A percentile compares a stretch with the other conserved stretches of the same genome.
phyloP scores from a whole-genome alignment of 257 asterid genomes.

The Solanum rostratum region DNA sequence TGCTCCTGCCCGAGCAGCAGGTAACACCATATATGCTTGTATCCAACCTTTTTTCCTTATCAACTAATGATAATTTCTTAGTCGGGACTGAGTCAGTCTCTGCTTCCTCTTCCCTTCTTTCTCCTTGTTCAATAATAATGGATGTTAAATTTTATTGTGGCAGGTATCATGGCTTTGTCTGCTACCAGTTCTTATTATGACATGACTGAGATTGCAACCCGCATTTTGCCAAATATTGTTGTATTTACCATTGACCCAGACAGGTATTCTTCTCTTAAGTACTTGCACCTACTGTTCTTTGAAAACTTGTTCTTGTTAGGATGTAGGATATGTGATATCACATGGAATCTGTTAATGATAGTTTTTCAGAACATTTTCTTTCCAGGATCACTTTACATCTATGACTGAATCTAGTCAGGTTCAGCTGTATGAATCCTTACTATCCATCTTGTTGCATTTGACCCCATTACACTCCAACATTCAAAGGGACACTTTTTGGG shows the following conservation, averaged over 20 bases:
- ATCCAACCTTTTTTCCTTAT: not conserved
- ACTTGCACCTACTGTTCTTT: not conserved
- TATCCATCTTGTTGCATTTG: not conserved
- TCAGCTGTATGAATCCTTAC: not conserved
- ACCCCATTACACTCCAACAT: not conserved
- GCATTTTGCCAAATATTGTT: constrained; percentile 79
- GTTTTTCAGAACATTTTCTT: not conserved
- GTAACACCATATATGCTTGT: constrained; percentile 16
- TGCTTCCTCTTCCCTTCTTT: not conserved
- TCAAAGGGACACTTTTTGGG: not conserved
- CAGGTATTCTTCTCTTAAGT: constrained; percentile 37
- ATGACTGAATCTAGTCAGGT: not conserved
- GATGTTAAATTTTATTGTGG: constrained; percentile 9
- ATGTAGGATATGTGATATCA: not conserved
- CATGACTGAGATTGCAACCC: constrained; percentile 84
- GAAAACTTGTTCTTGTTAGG: not conserved
- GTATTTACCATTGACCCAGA: constrained; percentile 91
- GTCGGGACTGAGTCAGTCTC: not conserved
- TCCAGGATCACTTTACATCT: not conserved
- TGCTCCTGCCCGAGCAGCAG: constrained; percentile 99
- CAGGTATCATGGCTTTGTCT: constrained; percentile 91
- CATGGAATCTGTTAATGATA: not conserved
- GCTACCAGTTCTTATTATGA: constrained; percentile 95
- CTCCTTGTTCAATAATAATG: not conserved
- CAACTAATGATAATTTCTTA: not conserved